These are phyloP conservation scores for Rubia yunnanensis DNA, from an alignment of 257 asterid species.

Conservation along the genomic window DNA sequence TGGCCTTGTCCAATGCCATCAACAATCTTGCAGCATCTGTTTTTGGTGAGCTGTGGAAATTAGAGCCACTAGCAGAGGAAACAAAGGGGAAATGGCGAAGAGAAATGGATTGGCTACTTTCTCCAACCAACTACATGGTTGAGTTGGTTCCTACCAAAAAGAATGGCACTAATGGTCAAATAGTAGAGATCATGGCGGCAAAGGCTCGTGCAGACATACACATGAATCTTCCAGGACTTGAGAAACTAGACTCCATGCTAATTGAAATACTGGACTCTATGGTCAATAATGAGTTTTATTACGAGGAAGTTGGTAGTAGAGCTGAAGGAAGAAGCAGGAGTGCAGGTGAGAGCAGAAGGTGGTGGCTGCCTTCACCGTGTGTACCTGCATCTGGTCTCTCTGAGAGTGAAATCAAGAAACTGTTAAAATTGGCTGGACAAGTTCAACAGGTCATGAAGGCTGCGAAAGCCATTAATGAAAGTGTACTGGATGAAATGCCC, in stretches of 20 bases:
- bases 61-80: slow-evolving; percentile 84
- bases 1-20: slow-evolving; percentile 76
- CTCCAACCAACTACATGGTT: slow-evolving; percentile 81
- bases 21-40: slow-evolving; percentile 69
- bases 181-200: slow-evolving; percentile 84
- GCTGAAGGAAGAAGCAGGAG: slow-evolving; percentile 74
- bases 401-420: slow-evolving; percentile 55
- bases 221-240: slow-evolving; percentile 89
- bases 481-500: slow-evolving; percentile 71
- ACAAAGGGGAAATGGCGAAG: slow-evolving; percentile 59
- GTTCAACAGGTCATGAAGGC: slow-evolving; percentile 83
- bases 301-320: slow-evolving; percentile 81
- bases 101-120: slow-evolving; percentile 92
- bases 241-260: slow-evolving; percentile 89
- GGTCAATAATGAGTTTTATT: slow-evolving; percentile 82
- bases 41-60: slow-evolving; percentile 97
- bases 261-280: slow-evolving; percentile 78
- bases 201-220: slow-evolving; percentile 82
- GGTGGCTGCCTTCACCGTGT: slow-evolving; percentile 96
- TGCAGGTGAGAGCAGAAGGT: slow-evolving; percentile 76
- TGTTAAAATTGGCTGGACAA: slow-evolving; percentile 62
- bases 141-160: slow-evolving; percentile 92
- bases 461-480: slow-evolving; percentile 66
- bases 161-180: slow-evolving; percentile 58
- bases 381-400: slow-evolving; percentile 82